Evolutionary conservation across 176 grass and related monocot genomes (phyloP).

Genomic region (Metroxylon sagu): DNA sequence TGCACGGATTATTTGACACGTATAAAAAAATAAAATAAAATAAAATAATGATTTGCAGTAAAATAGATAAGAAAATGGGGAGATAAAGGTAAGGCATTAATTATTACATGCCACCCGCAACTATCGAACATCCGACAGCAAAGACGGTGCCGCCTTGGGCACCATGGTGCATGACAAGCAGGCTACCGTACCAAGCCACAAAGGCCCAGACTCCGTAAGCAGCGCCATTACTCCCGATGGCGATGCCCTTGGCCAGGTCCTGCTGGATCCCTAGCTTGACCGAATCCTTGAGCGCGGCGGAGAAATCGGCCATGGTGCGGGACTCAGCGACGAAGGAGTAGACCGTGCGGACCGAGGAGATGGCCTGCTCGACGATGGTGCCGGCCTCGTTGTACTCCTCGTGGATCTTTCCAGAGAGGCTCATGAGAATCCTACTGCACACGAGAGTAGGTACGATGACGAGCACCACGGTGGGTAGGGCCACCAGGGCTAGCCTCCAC

Average conservation of each 20-base stretch:
- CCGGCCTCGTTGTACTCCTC: conserved; percentile 65
- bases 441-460: conserved; percentile 75
- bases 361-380: conserved; percentile 63
- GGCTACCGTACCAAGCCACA: conserved; percentile 82
- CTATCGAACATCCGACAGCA: conserved; percentile 46
- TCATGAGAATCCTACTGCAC: conserved; percentile 72
- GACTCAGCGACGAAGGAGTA: conserved; percentile 80
- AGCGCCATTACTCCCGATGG: conserved; percentile 82
- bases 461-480: conserved; percentile 59
- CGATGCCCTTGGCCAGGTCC: conserved; percentile 79
- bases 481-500: conserved; percentile 67
- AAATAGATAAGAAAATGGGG: neutral
- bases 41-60: too few species aligned
- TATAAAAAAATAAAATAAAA: too few species aligned
- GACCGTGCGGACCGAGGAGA: conserved; percentile 76
- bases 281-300: conserved; percentile 62
- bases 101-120: conserved; percentile 63
- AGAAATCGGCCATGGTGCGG: conserved; percentile 50
- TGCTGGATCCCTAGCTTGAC: conserved; percentile 61
- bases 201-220: conserved; percentile 81
- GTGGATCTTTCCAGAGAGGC: conserved; percentile 56
- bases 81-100: neutral
- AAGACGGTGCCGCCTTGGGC: conserved; percentile 76
- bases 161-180: conserved; percentile 89
- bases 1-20: neutral